Evolutionary conservation across 2,329 filamentous ascomycete species (phyloP).

Genomic region (Fusarium kyushuense): DNA sequence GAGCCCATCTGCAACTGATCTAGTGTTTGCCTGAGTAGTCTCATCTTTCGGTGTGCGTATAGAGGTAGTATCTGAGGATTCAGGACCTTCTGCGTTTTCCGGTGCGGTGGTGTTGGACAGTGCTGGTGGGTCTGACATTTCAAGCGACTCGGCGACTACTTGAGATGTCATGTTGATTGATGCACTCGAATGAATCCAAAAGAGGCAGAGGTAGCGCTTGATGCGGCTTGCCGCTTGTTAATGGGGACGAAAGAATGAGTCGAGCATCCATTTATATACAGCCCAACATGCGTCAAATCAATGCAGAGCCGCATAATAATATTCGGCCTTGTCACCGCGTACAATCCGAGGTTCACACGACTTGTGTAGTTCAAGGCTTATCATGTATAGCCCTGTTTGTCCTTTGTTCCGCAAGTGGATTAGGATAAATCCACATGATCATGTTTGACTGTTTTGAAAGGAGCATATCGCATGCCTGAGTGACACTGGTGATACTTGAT

Average conservation of each 20-base stretch:
- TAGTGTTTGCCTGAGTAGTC: neutral
- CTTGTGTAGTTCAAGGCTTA: constrained; percentile 6
- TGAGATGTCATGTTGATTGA: neutral
- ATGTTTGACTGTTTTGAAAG: neutral
- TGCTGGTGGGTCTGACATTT: neutral
- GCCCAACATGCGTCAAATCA: neutral
- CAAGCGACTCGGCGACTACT: neutral
- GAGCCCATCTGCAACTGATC: neutral
- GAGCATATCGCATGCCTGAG: neutral
- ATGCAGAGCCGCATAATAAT: neutral
- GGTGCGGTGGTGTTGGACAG: neutral
- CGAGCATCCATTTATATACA: constrained; percentile 2
- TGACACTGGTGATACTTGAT: constrained; percentile 22
- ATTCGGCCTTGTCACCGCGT: neutral
- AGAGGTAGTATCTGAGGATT: neutral
- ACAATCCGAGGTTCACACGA: constrained; percentile 4
- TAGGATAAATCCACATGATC: constrained; percentile 23
- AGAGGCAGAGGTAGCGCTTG: too few species aligned
- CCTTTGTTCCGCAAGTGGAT: constrained; percentile 2
- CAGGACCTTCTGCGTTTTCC: neutral
- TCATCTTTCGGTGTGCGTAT: neutral
- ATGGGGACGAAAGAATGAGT: too few species aligned
- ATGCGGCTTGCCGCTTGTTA: neutral
- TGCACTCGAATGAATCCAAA: neutral
- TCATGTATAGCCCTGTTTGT: constrained; percentile 12